Evolutionary conservation across 1,139 yeast genomes (phyloP).

Genomic region (Saccharomyces hybrid): DNA sequence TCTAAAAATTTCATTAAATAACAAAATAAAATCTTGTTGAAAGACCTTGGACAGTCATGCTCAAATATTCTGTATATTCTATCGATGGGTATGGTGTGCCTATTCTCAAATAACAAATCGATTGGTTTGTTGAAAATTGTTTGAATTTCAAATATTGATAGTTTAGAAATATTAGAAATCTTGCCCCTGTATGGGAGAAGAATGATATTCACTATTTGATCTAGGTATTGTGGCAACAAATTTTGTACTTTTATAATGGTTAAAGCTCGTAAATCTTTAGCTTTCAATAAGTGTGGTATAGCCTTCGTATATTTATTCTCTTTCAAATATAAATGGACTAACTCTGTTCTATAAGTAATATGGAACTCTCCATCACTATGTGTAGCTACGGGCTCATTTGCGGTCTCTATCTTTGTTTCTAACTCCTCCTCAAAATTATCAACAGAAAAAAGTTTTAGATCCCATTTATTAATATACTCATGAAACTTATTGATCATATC

Average conservation of each 20-base stretch:
- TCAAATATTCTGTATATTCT: slow-evolving; percentile 44
- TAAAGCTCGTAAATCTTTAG: slow-evolving; percentile 51
- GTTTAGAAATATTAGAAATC: neutral
- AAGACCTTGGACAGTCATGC: slow-evolving; percentile 27
- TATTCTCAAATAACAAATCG: slow-evolving; percentile 50
- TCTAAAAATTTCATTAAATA: slow-evolving; percentile 45
- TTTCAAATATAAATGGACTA: slow-evolving; percentile 51
- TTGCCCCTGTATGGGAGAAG: slow-evolving; percentile 33
- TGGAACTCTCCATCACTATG: slow-evolving; percentile 18
- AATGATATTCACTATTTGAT: slow-evolving; percentile 48
- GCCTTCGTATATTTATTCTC: slow-evolving; percentile 57
- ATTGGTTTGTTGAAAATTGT: slow-evolving; percentile 41
- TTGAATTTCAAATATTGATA: slow-evolving; percentile 30
- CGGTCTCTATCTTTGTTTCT: slow-evolving; percentile 35
- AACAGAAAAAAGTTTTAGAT: slow-evolving; percentile 46
- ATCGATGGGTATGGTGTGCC: slow-evolving; percentile 56
- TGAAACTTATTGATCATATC: slow-evolving; percentile 36
- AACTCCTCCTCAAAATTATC: slow-evolving; percentile 40
- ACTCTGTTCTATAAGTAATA: slow-evolving; percentile 38
- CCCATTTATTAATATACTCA: slow-evolving; percentile 51
- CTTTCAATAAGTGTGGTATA: slow-evolving; percentile 50
- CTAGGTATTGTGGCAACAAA: slow-evolving; percentile 44
- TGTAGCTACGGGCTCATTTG: neutral
- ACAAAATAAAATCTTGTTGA: slow-evolving; percentile 53
- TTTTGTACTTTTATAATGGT: slow-evolving; percentile 56